Evolutionary conservation across 345 rosid genomes (phyloP).

Genomic region (Salix viminalis): DNA sequence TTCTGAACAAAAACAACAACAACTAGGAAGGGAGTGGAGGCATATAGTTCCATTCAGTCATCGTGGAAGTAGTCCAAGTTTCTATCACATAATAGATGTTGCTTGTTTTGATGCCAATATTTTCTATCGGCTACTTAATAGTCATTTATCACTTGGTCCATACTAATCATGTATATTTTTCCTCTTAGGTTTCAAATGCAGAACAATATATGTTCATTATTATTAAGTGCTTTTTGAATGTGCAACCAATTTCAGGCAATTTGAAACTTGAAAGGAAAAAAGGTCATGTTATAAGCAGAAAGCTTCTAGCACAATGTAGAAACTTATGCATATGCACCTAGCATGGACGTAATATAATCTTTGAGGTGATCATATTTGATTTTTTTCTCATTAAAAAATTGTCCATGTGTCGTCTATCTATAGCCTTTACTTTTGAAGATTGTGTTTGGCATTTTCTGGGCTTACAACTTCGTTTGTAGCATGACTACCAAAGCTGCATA

Average conservation of each 20-base stretch:
- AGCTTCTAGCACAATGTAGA: neutral
- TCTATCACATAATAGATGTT: neutral
- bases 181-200: neutral
- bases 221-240: neutral
- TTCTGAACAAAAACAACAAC: too few relatives aligned
- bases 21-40: neutral
- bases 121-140: neutral
- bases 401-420: neutral
- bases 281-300: neutral
- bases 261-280: neutral
- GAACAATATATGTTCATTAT: neutral
- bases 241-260: neutral
- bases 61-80: neutral
- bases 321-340: neutral
- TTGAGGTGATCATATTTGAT: neutral
- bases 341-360: neutral
- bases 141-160: neutral
- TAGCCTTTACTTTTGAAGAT: neutral
- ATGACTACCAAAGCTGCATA: neutral
- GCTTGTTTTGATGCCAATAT: neutral
- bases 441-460: neutral
- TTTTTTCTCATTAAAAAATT: neutral
- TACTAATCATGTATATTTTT: neutral
- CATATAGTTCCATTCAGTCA: neutral
- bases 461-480: neutral